phyloP scores from a whole-genome alignment of 1,284 basidiomycete genomes.

The Melanopsichium pennsylvanicum region DNA sequence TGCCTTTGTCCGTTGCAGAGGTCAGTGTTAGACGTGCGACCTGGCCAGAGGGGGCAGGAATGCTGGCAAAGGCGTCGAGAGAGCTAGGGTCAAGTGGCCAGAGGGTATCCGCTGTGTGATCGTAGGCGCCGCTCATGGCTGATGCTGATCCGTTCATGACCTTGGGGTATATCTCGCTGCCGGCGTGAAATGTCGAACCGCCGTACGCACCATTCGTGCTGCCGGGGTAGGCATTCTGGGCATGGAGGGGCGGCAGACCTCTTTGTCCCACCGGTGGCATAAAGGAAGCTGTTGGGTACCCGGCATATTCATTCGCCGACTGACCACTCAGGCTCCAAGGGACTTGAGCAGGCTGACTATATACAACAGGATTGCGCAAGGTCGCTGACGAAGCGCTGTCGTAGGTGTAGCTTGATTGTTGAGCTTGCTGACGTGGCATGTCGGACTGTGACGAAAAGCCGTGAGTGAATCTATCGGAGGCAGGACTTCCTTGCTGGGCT shows the following conservation, averaged over 20 bases:
- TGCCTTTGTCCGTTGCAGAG: conserved; percentile 25
- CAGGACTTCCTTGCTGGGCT: conserved; percentile 10
- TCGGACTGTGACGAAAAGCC: conserved; percentile 25
- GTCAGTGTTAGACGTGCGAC: conserved; percentile 34
- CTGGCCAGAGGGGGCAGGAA: conserved; percentile 17
- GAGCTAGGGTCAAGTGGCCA: conserved; percentile 38
- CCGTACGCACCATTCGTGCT: conserved; percentile 15
- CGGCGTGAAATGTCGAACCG: conserved; percentile 14
- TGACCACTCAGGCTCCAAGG: conserved; percentile 16
- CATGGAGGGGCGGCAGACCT: conserved; percentile 9
- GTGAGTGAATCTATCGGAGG: conserved; percentile 14
- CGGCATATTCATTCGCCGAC: conserved; percentile 18
- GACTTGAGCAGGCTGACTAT: conserved; percentile 29
- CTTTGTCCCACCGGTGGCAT: conserved; percentile 18
- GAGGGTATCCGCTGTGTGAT: conserved; percentile 26
- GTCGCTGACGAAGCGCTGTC: conserved; percentile 25
- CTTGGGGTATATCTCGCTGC: conserved; percentile 18
- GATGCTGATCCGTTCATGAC: conserved; percentile 11
- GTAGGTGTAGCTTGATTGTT: conserved; percentile 28
- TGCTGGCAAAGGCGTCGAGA: conserved; percentile 40
- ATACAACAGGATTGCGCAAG: conserved; percentile 36
- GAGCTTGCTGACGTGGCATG: conserved; percentile 10
- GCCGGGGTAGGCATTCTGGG: conserved; percentile 14
- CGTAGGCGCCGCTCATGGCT: conserved; percentile 12
- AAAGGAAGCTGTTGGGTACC: conserved; percentile 38